Percentiles rank a stretch among this genome's conserved stretches.
phyloP scores from a whole-genome alignment of 2,329 filamentous ascomycete genomes.

The Phymatotrichopsis omnivora region DNA sequence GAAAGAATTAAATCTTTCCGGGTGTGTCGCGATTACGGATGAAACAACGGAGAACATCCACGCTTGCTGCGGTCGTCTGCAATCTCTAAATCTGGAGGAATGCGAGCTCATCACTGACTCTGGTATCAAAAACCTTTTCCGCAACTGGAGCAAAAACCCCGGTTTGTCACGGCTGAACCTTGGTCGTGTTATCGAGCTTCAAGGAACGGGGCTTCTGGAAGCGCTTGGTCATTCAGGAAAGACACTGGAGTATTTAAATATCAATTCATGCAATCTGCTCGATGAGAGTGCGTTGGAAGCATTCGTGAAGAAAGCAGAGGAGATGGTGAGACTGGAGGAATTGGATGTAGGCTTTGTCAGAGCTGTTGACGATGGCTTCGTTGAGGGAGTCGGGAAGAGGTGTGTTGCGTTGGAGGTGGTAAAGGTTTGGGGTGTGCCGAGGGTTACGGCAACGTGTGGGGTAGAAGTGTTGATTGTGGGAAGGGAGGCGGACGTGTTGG shows the following conservation, averaged over 20 bases:
- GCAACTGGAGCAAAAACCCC: slow-evolving; percentile 25
- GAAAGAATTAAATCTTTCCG: slow-evolving; percentile 26
- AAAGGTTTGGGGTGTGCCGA: slow-evolving; percentile 28
- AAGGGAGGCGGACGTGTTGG: slow-evolving; percentile 5
- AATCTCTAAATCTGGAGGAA: slow-evolving; percentile 23
- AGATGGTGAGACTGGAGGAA: slow-evolving; percentile 19
- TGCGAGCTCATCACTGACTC: slow-evolving; percentile 24
- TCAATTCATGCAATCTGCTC: slow-evolving; percentile 27
- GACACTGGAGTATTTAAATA: slow-evolving; percentile 24
- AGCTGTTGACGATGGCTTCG: slow-evolving; percentile 25
- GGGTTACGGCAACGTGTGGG: slow-evolving; percentile 6
- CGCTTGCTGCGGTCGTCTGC: slow-evolving; percentile 25
- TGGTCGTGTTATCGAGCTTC: slow-evolving; percentile 17
- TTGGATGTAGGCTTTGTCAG: slow-evolving; percentile 30
- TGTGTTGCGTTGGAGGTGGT: slow-evolving; percentile 23
- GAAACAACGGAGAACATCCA: slow-evolving; percentile 22
- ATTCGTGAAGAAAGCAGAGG: slow-evolving; percentile 6
- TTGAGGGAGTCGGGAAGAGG: slow-evolving; percentile 22
- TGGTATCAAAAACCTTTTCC: slow-evolving; percentile 27
- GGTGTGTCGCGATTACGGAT: slow-evolving; percentile 25
- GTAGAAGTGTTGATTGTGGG: slow-evolving; percentile 9
- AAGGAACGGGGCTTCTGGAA: slow-evolving; percentile 19
- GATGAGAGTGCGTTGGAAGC: slow-evolving; percentile 18
- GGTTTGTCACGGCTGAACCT: slow-evolving; percentile 25
- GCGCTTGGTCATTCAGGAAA: slow-evolving; percentile 26